Conservation (phyloP, 2,329 filamentous ascomycete species). For the Dryadomyces sulphureus region DNA sequence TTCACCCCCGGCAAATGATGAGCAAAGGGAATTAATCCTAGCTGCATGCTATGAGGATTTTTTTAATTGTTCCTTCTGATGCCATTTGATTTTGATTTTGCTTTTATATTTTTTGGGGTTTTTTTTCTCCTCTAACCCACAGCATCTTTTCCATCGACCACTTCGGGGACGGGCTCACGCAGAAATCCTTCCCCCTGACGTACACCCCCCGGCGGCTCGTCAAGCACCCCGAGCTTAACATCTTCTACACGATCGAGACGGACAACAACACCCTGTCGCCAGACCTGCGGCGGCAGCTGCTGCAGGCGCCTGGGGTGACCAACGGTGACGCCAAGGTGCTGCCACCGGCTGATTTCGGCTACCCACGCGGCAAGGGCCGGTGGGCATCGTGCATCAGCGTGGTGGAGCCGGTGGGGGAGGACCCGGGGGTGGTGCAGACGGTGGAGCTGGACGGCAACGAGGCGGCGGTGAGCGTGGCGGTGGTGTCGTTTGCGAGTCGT, state of each 20-base stretch:
- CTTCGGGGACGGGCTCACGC: conserved; percentile 69
- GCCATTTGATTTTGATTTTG: conserved; percentile 92
- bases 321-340: conserved; percentile 60
- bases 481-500: conserved; percentile 76
- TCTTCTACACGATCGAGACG: conserved; percentile 89
- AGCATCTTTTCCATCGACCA: conserved; percentile 88
- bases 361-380: conserved; percentile 66
- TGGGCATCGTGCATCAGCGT: conserved; percentile 96
- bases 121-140: neutral
- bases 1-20: conserved; percentile 34
- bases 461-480: conserved; percentile 71
- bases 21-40: conserved; percentile 40
- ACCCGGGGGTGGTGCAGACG: conserved; percentile 54
- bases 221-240: conserved; percentile 71
- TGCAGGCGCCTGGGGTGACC: conserved; percentile 54
- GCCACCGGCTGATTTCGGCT: conserved; percentile 73
- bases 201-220: conserved; percentile 85
- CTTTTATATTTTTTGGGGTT: neutral
- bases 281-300: conserved; percentile 58
- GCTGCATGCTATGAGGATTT: conserved; percentile 40
- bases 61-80: conserved; percentile 35
- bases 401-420: conserved; percentile 66
- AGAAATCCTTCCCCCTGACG: conserved; percentile 71
- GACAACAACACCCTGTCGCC: conserved; percentile 84
- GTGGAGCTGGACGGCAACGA: conserved; percentile 82